These are phyloP conservation scores for Boletus rubescentipes DNA, from an alignment of 768 basidiomycete genomes.

Conservation along the genomic window DNA sequence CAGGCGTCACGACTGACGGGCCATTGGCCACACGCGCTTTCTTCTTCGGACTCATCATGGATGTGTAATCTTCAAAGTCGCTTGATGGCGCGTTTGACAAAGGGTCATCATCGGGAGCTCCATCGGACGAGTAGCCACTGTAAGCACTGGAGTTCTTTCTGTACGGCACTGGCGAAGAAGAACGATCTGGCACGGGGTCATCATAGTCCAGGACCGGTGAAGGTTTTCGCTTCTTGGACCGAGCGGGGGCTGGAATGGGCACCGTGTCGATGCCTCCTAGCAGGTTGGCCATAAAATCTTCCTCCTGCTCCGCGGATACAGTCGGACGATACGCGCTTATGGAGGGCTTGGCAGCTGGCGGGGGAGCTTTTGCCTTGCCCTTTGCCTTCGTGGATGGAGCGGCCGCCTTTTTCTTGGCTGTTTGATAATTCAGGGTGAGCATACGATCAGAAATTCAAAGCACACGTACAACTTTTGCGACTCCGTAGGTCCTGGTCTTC, in stretches of 20 bases:
- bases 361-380: constrained; percentile 46
- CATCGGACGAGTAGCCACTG: constrained; percentile 38
- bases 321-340: constrained; percentile 80
- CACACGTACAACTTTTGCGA: constrained; percentile 43
- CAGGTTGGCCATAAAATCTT: constrained; percentile 84
- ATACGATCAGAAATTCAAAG: neutral
- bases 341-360: constrained; percentile 51
- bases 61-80: constrained; percentile 48
- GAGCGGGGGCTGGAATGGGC: constrained; percentile 36
- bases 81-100: constrained; percentile 40
- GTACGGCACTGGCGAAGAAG: constrained; percentile 43
- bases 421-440: constrained; percentile 8
- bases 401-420: constrained; percentile 30
- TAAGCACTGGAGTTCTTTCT: constrained; percentile 34
- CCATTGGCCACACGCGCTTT: constrained; percentile 47
- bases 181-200: constrained; percentile 24
- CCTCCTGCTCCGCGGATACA: constrained; percentile 76
- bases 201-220: constrained; percentile 46
- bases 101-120: constrained; percentile 23
- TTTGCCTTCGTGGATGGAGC: constrained; percentile 34
- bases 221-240: constrained; percentile 67
- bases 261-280: constrained; percentile 68
- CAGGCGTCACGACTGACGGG: constrained; percentile 47
- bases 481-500: constrained; percentile 33
- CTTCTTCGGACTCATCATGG: constrained; percentile 67